Conservation (phyloP, 192 early-diverging fungal species). For the Spinellus fusiger region DNA sequence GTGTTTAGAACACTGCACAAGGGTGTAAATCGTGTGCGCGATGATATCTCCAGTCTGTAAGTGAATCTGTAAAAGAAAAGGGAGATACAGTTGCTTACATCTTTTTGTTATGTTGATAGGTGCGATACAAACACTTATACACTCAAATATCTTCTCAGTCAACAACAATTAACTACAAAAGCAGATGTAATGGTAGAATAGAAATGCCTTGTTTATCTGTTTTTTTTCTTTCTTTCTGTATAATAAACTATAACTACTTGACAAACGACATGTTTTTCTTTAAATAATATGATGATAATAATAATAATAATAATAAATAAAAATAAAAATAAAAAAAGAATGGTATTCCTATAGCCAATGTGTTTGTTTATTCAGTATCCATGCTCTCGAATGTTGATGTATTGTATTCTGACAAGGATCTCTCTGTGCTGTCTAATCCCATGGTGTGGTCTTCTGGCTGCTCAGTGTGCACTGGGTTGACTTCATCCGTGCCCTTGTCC, state of each 20-base stretch:
- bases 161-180: slow-evolving; percentile 15
- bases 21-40: slow-evolving; percentile 44
- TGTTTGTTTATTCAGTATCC: too few relatives aligned
- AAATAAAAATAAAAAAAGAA: too few relatives aligned
- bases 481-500: neutral
- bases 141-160: slow-evolving; percentile 57
- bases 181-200: slow-evolving; percentile 12
- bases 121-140: slow-evolving; percentile 76
- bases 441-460: too few relatives aligned
- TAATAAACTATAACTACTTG: neutral
- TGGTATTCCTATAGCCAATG: too few relatives aligned
- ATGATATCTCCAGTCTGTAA: slow-evolving; percentile 57
- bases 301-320: too few relatives aligned
- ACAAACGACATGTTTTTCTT: too few relatives aligned
- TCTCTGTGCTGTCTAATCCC: too few relatives aligned
- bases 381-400: too few relatives aligned
- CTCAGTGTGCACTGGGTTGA: neutral
- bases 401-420: too few relatives aligned
- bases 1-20: slow-evolving; percentile 81
- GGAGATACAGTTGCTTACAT: neutral
- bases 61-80: slow-evolving; percentile 15
- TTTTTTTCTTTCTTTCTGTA: neutral
- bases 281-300: too few relatives aligned
- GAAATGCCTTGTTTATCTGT: neutral
- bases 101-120: slow-evolving; percentile 37